A percentile compares a stretch with the other conserved stretches of the same genome.
Conservation (phyloP, 2,329 filamentous ascomycete genomes). For the Xylaria sp. region DNA sequence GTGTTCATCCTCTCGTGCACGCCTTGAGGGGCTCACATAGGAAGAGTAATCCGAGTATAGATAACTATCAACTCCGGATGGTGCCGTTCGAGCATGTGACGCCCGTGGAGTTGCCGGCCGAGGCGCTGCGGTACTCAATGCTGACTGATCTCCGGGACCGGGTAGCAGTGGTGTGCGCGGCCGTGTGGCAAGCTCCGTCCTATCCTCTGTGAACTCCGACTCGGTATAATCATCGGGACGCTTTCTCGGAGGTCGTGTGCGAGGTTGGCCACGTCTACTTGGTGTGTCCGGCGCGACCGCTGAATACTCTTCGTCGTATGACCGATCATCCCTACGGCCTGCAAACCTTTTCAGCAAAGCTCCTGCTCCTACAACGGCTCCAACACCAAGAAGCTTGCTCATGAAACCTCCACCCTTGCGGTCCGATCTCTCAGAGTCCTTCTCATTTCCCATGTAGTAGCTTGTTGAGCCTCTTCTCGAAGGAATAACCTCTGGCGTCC, state of each 20-base stretch:
- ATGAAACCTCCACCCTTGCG: slow-evolving; percentile 63
- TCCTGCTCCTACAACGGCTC: slow-evolving; percentile 71
- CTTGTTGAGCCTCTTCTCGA: slow-evolving; percentile 67
- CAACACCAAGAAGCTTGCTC: slow-evolving; percentile 69
- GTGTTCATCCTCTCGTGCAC: slow-evolving; percentile 57
- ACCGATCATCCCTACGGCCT: slow-evolving; percentile 61
- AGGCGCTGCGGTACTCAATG: slow-evolving; percentile 59
- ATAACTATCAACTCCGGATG: slow-evolving; percentile 58
- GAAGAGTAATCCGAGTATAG: slow-evolving; percentile 69
- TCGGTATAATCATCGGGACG: slow-evolving; percentile 51
- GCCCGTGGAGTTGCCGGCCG: slow-evolving; percentile 61
- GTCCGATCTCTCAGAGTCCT: slow-evolving; percentile 65
- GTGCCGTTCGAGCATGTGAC: slow-evolving; percentile 57
- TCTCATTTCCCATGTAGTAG: slow-evolving; percentile 72
- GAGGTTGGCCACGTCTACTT: slow-evolving; percentile 55
- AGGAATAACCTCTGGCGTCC: slow-evolving; percentile 61
- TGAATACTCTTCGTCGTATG: slow-evolving; percentile 69
- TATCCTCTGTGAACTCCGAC: slow-evolving; percentile 62
- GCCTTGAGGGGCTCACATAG: slow-evolving; percentile 71
- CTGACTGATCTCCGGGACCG: slow-evolving; percentile 58
- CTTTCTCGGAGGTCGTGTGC: slow-evolving; percentile 49
- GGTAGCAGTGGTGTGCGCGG: slow-evolving; percentile 59
- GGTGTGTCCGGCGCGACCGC: slow-evolving; percentile 72
- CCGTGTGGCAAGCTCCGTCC: slow-evolving; percentile 47
- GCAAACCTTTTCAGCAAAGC: slow-evolving; percentile 70